These are phyloP conservation scores for Quercus alba DNA, from an alignment of 306 rosid species.

Conservation along the genomic window DNA sequence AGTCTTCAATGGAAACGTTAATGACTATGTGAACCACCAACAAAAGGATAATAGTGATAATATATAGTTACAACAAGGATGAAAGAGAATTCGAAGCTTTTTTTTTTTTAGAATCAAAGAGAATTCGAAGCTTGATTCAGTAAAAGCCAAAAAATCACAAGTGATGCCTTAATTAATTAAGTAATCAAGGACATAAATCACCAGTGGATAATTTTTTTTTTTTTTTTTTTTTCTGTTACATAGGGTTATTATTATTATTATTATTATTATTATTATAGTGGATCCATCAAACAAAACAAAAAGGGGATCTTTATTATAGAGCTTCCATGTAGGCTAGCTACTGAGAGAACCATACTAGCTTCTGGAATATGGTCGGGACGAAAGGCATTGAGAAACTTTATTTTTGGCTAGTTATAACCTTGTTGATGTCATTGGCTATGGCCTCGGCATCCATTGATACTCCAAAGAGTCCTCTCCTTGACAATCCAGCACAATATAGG, in stretches of 20 bases:
- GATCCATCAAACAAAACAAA: too few relatives aligned
- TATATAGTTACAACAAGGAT: constrained; percentile 28
- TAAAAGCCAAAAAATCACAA: constrained; percentile 20
- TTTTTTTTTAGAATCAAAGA: background rate
- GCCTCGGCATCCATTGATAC: constrained; percentile 44
- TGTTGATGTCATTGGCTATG: constrained; percentile 39
- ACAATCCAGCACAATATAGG: constrained; percentile 51
- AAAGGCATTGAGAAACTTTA: too few relatives aligned
- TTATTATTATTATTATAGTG: too few relatives aligned
- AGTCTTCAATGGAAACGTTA: constrained; percentile 23
- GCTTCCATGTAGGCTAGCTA: too few relatives aligned
- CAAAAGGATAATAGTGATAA: constrained; percentile 39
- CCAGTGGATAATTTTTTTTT: too few relatives aligned
- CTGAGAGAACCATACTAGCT: too few relatives aligned
- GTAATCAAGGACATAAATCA: too few relatives aligned
- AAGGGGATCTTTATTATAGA: too few relatives aligned
- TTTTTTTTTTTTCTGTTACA: too few relatives aligned
- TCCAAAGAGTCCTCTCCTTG: constrained; percentile 53
- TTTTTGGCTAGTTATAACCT: background rate
- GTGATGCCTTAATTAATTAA: too few relatives aligned
- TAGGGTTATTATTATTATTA: too few relatives aligned
- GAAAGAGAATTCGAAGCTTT: constrained; percentile 25
- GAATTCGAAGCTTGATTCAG: constrained; percentile 19
- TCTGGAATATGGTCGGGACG: too few relatives aligned
- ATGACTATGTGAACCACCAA: constrained; percentile 48